Evolutionary conservation across 2,329 filamentous ascomycete genomes (phyloP), one percentile per base, ranked within the genome.

Genomic region (Ceratocystis albifundus): DNA sequence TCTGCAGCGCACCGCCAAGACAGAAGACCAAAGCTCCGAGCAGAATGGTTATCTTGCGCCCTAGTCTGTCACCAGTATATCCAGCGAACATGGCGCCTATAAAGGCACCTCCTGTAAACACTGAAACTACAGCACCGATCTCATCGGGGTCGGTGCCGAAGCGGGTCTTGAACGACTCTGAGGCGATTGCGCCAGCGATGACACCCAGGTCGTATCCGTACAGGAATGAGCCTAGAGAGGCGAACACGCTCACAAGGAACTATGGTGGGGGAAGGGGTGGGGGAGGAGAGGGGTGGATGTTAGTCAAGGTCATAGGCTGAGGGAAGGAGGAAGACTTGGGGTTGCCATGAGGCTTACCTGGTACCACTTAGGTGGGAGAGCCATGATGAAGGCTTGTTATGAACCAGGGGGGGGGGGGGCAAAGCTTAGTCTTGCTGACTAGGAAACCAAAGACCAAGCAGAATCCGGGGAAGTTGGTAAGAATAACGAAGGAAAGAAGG

Each of bases 91-190:
- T 77, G 30, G 88, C 84, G 7, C 88, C 88, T 69, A 88, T 82
- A 75, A 90, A 90, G 25, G 88, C 88, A n/a, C 81, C 81, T 46
- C 88, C 87, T 0, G 89, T 93, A 74, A 93, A 92, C 68, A 91
- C 80, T 0, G 87, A 88, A 0, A 92, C 88, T 0, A 90, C 86
- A 2, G 87, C 82, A 65, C 87, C 88, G 46, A 80, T 86, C 68
- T 79, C 69, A 25, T 71, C 74, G 5, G 57, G 61, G 44, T 55
- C 64, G n/a, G 67, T 62, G 20, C 53, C 53, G 15, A 69, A 69
- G 46, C 57, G 66, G 48, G 67, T 44, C 15, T 65, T 72, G 70
- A 80, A 82, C 7, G 77, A 75, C 8, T 74, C 73, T 20, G 79
- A 80, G 15, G 80, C 79, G 65, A 84, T 78, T 15, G 80, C 80